Evolutionary conservation across 2,329 filamentous ascomycete species (phyloP).

Genomic region (Fusarium mundagurra): DNA sequence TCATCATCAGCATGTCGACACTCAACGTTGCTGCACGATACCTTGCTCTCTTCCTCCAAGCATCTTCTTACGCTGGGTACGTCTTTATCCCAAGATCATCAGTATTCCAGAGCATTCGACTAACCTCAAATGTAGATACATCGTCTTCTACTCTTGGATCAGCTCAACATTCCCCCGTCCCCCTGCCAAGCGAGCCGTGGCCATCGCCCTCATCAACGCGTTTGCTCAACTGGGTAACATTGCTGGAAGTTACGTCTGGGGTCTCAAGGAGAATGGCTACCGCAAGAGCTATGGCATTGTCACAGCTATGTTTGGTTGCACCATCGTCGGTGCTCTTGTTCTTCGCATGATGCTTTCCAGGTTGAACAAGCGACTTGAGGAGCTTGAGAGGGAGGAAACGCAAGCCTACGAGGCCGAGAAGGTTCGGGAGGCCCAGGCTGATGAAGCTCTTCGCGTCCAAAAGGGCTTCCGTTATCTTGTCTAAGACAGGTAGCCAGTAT

Average conservation of each 20-base stretch:
- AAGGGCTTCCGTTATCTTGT: constrained; percentile 60
- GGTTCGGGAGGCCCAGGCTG: constrained; percentile 50
- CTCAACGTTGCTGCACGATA: constrained; percentile 66
- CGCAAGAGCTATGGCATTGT: constrained; percentile 73
- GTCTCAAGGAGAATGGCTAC: constrained; percentile 67
- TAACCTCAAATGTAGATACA: constrained; percentile 50
- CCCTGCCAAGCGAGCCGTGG: constrained; percentile 69
- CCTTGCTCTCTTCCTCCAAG: constrained; percentile 68
- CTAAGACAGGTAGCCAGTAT: constrained; percentile 31
- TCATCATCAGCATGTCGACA: constrained; percentile 69
- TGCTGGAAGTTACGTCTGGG: constrained; percentile 72
- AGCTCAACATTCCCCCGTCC: constrained; percentile 66
- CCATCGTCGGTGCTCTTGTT: constrained; percentile 60
- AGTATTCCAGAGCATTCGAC: rapidly evolving
- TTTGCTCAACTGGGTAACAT: constrained; percentile 67
- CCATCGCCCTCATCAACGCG: constrained; percentile 69
- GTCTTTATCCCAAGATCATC: rapidly evolving
- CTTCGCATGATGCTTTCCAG: constrained; percentile 58
- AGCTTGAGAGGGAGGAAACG: constrained; percentile 46
- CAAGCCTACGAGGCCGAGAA: constrained; percentile 43
- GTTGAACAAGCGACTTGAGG: constrained; percentile 59
- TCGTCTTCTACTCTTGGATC: constrained; percentile 69
- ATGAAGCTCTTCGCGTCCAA: constrained; percentile 56
- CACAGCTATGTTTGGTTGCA: constrained; percentile 69
- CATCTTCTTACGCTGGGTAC: constrained; percentile 61